These are phyloP conservation scores for Claviceps spartinae DNA, from an alignment of 2,329 filamentous ascomycete species.

Conservation along the genomic window DNA sequence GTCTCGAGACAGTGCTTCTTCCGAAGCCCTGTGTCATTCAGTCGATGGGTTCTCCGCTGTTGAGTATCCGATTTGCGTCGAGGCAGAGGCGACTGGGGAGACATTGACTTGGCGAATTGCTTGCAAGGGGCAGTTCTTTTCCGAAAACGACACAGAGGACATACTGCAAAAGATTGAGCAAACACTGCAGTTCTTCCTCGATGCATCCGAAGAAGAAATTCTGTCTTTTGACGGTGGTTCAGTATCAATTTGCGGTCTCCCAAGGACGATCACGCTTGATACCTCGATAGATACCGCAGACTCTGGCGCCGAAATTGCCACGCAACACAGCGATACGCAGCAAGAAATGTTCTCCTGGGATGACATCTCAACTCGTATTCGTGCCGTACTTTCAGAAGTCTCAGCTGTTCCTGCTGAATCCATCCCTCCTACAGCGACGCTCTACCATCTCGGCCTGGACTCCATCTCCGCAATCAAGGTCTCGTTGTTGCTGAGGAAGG, in stretches of 20 bases:
- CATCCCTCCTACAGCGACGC: slow-evolving; percentile 47
- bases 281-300: background rate
- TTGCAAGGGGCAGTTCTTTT: slow-evolving; percentile 44
- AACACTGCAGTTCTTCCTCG: slow-evolving; percentile 43
- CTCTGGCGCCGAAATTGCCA: background rate
- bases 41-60: slow-evolving; percentile 51
- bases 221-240: slow-evolving; percentile 37
- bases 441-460: slow-evolving; percentile 80
- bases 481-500: slow-evolving; percentile 52
- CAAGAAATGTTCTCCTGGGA: slow-evolving; percentile 18
- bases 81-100: slow-evolving; percentile 52
- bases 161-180: slow-evolving; percentile 47
- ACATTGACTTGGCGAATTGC: slow-evolving; percentile 58
- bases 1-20: slow-evolving; percentile 5
- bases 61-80: slow-evolving; percentile 71
- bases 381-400: slow-evolving; percentile 38
- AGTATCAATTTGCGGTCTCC: slow-evolving; percentile 54
- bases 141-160: slow-evolving; percentile 26
- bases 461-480: slow-evolving; percentile 88
- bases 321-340: background rate
- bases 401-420: slow-evolving; percentile 44
- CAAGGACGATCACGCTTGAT: slow-evolving; percentile 12
- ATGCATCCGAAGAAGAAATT: slow-evolving; percentile 31
- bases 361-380: slow-evolving; percentile 23
- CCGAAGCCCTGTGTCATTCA: slow-evolving; percentile 41